Base-by-base conservation (phyloP, 441 rosid genomes). In the Arabidopsis lyrata region DNA sequence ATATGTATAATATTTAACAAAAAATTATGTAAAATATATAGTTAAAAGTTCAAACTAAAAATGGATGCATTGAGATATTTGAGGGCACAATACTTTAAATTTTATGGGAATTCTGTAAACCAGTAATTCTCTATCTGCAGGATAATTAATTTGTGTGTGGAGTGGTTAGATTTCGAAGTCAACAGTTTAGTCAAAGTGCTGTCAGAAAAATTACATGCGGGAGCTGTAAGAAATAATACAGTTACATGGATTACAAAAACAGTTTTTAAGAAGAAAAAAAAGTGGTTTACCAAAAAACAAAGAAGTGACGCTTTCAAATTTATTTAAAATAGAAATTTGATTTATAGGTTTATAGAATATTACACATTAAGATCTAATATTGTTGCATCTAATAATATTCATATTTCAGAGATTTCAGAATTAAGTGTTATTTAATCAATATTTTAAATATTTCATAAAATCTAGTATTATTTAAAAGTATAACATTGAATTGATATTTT, bases 191-290 rank as follows among this genome's bases (percentile, higher is more conserved):
- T 74, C 74, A 68, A 68, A 36, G 68, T 61, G 15, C 7, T 53
- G 78, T 62, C 69, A 68, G 57, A 6, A 24, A 67, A 53, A 42
- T 24, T 75, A 68, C 57, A 68, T 36, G 74, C 69, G 63, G 18
- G 63, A 14, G 63, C 9, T 22, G 67, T 65, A 29, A 47, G 42
- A 73, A 54, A 5, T 35, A 32, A 63, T 55, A 72, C 7, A 63
- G 7, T 63, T 32, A 22, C 20, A 63, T 54, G 15, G 32, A 36
- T 59, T 24, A 59, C 3, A 18, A 32, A 56, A n/a, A 6, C 6
- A 16, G 3, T 45, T 8, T 24, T 24, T 24, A 24, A 24, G 27
- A 24, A 24, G 2, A 24, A 24, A 24, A 24, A 22, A 22, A 22
- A 22, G 27, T 22, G 27, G 27, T 22, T 35, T 7, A 8, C 2